Base-by-base conservation (phyloP, 164 flowering plant species). In the Platanus orientalis region DNA sequence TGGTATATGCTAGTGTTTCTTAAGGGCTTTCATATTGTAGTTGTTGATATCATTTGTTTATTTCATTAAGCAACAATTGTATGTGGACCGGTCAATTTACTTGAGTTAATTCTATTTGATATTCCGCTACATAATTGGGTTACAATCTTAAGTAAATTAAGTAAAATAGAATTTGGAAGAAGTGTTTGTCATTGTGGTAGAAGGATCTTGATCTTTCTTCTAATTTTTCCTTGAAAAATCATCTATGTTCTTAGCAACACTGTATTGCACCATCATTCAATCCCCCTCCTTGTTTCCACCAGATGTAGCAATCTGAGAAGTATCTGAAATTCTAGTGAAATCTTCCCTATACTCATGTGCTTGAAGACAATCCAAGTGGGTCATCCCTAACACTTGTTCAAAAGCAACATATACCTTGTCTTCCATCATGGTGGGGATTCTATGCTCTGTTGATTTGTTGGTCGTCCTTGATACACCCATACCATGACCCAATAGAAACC, bases 401-500 rank as follows among this genome's bases (percentile, higher is more conserved):
- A 51, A 32, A 69, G 73, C 75, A 56, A 48, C 78, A 75, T 54
- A 66, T 55, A 71, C 76, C n/a, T 17, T 77, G 76, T 78, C 79
- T 73, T 75, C 79, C 52, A 64, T 45, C 52, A 64, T 45, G 42
- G 59, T 59, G 56, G 67, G 57, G 59, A 58, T 73, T 65, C 65
- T 64, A 55, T 47, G 62, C 50, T 60, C 76, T 32, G 69, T 29
- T n/a, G 53, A 54, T 44, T 58, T 71, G 25, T 67, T 63, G 36
- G 60, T 56, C 50, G 65, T 54, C 56, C 70, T 79, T 5, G 78
- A 63, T 48, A 55, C 62, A 68, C 73, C 81, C 66, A 62, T 54
- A 24, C 73, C 77, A 69, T 67, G 80, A 68, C 92, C 84, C 63
- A 94, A 82, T 76, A 47, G 95, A 81, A 73, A 91, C 94, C 64